Evolutionary conservation across 805 yeast genomes (phyloP).

Genomic region (Saccharomycopsis oosterbeekiorum): DNA sequence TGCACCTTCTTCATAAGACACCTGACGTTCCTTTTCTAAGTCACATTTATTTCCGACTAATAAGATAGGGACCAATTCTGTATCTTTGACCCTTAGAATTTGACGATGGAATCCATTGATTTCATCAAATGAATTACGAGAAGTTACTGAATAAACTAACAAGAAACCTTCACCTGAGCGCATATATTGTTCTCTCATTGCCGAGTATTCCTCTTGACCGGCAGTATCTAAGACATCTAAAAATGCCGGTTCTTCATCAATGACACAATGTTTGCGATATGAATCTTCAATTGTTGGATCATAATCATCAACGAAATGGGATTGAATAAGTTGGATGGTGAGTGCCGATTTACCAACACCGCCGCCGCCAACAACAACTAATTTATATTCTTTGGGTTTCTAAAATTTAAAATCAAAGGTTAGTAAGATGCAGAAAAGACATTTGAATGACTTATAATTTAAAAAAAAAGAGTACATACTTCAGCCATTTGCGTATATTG

Average conservation of each 20-base stretch:
- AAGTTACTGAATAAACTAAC: conserved; percentile 77
- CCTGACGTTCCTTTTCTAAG: conserved; percentile 66
- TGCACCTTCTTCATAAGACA: conserved; percentile 54
- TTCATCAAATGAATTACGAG: conserved; percentile 67
- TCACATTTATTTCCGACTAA: conserved; percentile 89
- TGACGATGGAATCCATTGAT: conserved; percentile 75
- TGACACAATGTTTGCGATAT: conserved; percentile 76
- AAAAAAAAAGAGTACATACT: not conserved
- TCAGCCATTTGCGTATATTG: not conserved
- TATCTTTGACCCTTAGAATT: conserved; percentile 73
- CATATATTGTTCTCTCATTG: conserved; percentile 83
- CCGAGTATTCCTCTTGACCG: conserved; percentile 94
- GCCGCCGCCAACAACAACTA: conserved; percentile 97
- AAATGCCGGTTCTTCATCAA: conserved; percentile 69
- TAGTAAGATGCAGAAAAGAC: not conserved
- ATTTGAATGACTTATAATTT: not conserved
- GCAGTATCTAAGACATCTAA: conserved; percentile 94
- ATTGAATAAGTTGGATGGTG: conserved; percentile 89
- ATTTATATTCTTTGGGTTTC: conserved; percentile 63
- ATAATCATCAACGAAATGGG: conserved; percentile 93
- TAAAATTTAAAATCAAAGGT: not conserved
- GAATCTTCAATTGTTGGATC: conserved; percentile 97
- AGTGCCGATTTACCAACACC: conserved; percentile 97
- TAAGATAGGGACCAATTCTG: conserved; percentile 75
- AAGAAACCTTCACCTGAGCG: conserved; percentile 87